phyloP scores from a whole-genome alignment of 805 yeast genomes.

The Candida pini region DNA sequence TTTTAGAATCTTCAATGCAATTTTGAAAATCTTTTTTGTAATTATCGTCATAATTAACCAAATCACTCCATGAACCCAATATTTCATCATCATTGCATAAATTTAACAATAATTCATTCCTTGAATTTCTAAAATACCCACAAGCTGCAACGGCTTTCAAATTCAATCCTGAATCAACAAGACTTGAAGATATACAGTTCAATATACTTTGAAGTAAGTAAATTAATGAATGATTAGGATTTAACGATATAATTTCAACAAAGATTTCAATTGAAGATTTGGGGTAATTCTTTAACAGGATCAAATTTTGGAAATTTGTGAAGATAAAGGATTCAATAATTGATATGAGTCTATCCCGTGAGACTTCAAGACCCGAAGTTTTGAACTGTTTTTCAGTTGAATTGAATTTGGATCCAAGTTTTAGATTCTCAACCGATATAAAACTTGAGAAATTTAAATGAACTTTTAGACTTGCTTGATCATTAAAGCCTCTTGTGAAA shows the following conservation, averaged over 20 bases:
- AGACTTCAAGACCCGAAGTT: conserved; percentile 21
- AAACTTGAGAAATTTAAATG: conserved; percentile 43
- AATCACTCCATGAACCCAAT: conserved; percentile 54
- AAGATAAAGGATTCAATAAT: conserved; percentile 37
- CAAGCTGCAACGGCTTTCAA: conserved; percentile 69
- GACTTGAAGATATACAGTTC: conserved; percentile 65
- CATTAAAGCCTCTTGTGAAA: conserved; percentile 27
- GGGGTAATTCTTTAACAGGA: conserved; percentile 71
- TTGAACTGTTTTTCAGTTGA: conserved; percentile 42
- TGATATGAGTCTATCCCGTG: conserved; percentile 8
- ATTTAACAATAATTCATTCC: conserved; percentile 26
- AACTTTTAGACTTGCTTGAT: conserved; percentile 24
- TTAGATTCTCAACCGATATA: conserved; percentile 15
- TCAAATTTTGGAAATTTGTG: conserved; percentile 31
- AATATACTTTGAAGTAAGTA: conserved; percentile 39
- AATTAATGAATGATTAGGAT: conserved; percentile 27
- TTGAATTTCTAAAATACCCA: conserved; percentile 29
- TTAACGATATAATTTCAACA: conserved; percentile 56
- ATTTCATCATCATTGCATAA: conserved; percentile 50
- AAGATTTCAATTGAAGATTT: conserved; percentile 83
- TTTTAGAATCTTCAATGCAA: conserved; percentile 39
- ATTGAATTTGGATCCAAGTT: conserved; percentile 32
- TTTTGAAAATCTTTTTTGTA: conserved; percentile 21
- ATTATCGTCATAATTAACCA: conserved; percentile 27
- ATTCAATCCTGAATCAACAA: conserved; percentile 83